A percentile compares a stretch with the other conserved stretches of the same genome.
Evolutionary conservation across 192 early-diverging fungal genomes (phyloP).

Genomic region (Backusella liffmaniae): DNA sequence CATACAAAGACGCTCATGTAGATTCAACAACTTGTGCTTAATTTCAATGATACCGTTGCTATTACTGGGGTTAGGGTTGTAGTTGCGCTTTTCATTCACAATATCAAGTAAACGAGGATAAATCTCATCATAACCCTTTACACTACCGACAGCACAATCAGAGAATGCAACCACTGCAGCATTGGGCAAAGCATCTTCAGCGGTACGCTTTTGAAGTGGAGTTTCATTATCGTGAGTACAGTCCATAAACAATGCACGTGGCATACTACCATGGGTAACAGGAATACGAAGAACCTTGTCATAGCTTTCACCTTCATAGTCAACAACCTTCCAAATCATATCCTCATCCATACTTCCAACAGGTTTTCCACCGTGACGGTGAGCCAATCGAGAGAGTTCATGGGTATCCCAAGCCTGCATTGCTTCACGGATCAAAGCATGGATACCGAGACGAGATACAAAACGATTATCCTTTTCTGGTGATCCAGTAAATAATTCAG

Average conservation of each 20-base stretch:
- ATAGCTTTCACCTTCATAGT: constrained; percentile 28
- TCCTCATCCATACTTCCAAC: constrained; percentile 80
- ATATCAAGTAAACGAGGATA: constrained; percentile 87
- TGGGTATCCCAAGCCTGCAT: constrained; percentile 96
- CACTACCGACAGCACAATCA: constrained; percentile 89
- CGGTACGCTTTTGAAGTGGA: constrained; percentile 86
- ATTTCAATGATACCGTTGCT: constrained; percentile 60
- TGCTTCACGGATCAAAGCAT: constrained; percentile 95
- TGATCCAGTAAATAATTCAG: constrained; percentile 97
- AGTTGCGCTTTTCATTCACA: constrained; percentile 82
- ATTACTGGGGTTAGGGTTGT: constrained; percentile 60
- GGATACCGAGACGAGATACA: constrained; percentile 91
- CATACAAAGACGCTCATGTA: constrained; percentile 83
- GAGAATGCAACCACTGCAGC: constrained; percentile 89
- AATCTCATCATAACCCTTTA: constrained; percentile 97
- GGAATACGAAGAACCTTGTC: constrained; percentile 46
- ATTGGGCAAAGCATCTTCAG: constrained; percentile 91
- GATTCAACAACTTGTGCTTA: constrained; percentile 68
- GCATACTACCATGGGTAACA: constrained; percentile 72
- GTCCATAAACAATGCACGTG: constrained; percentile 98
- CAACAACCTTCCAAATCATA: constrained; percentile 50
- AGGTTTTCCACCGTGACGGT: constrained; percentile 89
- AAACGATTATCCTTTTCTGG: constrained; percentile 93
- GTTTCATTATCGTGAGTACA: constrained; percentile 99
- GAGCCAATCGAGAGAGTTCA: constrained; percentile 87